Percentiles rank a stretch among this genome's conserved stretches.
Conservation (phyloP, 176 grass and related monocot genomes). For the Echinochloa phyllopogon region DNA sequence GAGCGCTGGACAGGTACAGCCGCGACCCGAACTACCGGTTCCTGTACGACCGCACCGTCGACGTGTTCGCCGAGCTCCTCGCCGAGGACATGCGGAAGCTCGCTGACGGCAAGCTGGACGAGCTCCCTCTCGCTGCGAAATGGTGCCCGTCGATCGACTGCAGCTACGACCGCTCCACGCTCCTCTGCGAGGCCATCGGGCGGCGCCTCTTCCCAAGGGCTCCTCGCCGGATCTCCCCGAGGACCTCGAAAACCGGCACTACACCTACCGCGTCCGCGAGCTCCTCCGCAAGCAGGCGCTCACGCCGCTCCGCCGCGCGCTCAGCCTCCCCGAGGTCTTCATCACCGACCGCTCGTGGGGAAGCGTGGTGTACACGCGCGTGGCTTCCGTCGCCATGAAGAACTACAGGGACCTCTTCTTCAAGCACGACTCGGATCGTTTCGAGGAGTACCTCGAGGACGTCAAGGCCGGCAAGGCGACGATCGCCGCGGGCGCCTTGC, state of each 20-base stretch:
- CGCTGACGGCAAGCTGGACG: slow-evolving; percentile 39
- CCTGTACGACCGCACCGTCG: slow-evolving; percentile 59
- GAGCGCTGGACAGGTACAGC: slow-evolving; percentile 51
- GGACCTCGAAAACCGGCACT: slow-evolving; percentile 51
- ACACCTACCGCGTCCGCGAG: slow-evolving; percentile 73
- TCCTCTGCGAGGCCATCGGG: slow-evolving; percentile 72
- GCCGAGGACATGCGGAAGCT: slow-evolving; percentile 59
- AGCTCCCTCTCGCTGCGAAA: slow-evolving; percentile 70
- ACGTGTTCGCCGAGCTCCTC: slow-evolving; percentile 64
- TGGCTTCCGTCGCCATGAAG: slow-evolving; percentile 80
- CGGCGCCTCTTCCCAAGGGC: slow-evolving; percentile 56
- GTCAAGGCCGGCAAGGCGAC: slow-evolving; percentile 58
- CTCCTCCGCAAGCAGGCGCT: slow-evolving; percentile 51
- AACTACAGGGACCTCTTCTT: slow-evolving; percentile 68
- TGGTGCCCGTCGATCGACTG: slow-evolving; percentile 74
- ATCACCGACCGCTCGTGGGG: slow-evolving; percentile 59
- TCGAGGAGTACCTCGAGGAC: slow-evolving; percentile 50
- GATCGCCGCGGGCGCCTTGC: slow-evolving; percentile 71
- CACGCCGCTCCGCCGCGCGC: slow-evolving; percentile 35
- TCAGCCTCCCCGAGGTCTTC: slow-evolving; percentile 70
- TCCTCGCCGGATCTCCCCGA: slow-evolving; percentile 38
- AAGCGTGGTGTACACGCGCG: slow-evolving; percentile 61
- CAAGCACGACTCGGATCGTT: slow-evolving; percentile 57
- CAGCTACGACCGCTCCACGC: slow-evolving; percentile 65
- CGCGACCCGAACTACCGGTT: slow-evolving; percentile 53